Evolutionary conservation across 208 protist species (phyloP), one percentile per base, ranked within the genome.

Genomic region (Jaenimonas drosophilae): DNA sequence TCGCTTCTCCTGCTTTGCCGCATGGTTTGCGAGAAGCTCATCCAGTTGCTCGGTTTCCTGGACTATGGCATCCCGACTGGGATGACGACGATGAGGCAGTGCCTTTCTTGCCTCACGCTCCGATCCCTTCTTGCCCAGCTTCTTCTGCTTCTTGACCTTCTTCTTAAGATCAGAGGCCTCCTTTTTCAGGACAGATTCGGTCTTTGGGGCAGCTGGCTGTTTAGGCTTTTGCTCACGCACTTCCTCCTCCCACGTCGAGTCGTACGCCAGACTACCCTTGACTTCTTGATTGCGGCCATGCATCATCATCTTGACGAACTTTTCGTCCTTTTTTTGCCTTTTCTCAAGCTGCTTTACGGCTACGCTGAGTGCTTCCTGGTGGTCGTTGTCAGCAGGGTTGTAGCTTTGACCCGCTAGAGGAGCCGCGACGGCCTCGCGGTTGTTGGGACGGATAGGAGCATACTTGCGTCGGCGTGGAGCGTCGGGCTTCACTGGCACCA

Each of bases 391-490:
- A 7, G 49, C 19, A 0, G 85, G 85, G 68, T 93, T 89, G 72
- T 93, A 93, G 62, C 78, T 88, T 52, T 93, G 85, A 0, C 85
- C 85, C 5, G 41, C 63, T 24, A 84, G 71, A 1, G 85, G 85
- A 5, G 64, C 39, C 1, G 80, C 42, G 14, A 93, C 77, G 26
- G 85, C 85, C 7, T 59, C 68, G 34, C 85, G 79, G n/a, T 80
- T 79, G 66, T 93, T 93, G 3, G 79, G 85, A 1, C 65, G 62
- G 19, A 76, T 74, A 24, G 62, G 68, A 0, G 62, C 75, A 28
- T 81, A 83, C 72, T 88, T 89, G 28, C 79, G 76, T 16, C 72
- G 62, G n/a, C 85, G 76, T 12, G 80, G 79, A 0, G 76, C 76
- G 7, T 49, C 45, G 23, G 49, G 37, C 42, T 88, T 84, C 2